Percentiles rank a stretch among this genome's conserved stretches.
These are phyloP conservation scores for Elasticomyces elasticus DNA, from an alignment of 495 filamentous ascomycete genomes.

Conservation along the genomic window DNA sequence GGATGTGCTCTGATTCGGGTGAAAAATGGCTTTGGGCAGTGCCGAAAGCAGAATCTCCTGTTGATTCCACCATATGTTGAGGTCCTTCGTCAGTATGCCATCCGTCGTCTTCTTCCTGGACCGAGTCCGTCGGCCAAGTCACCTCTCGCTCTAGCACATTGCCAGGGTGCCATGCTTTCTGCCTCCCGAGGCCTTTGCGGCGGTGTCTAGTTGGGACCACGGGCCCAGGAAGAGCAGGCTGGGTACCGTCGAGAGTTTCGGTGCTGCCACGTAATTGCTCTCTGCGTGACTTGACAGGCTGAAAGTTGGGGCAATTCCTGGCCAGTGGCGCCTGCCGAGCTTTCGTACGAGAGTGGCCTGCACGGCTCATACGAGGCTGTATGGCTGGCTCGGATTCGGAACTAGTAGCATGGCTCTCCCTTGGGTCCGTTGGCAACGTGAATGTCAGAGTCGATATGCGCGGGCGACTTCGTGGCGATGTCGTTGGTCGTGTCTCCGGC, in stretches of 20 bases:
- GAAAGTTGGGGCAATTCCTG: too few relatives aligned
- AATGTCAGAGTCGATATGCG: conserved; percentile 16
- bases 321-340: too few relatives aligned
- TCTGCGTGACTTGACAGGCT: not conserved
- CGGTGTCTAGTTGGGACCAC: not conserved
- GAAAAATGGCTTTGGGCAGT: not conserved
- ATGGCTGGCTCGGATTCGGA: conserved; percentile 1
- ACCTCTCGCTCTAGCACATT: conserved; percentile 5
- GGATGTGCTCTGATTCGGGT: conserved; percentile 13
- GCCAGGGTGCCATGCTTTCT: conserved; percentile 11
- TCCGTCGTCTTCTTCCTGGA: conserved; percentile 12
- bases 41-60: conserved; percentile 6
- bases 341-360: too few relatives aligned
- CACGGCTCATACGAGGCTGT: not conserved
- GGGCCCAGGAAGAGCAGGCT: not conserved
- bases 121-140: conserved; percentile 15
- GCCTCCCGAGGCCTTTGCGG: not conserved
- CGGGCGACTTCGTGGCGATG: conserved; percentile 1
- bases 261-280: not conserved
- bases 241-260: not conserved
- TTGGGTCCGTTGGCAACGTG: too few relatives aligned
- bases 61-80: conserved; percentile 4
- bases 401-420: conserved; percentile 5
- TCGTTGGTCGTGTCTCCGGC: not conserved
- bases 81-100: conserved; percentile 16